Conservation (phyloP, 2,329 filamentous ascomycete species). For the Phyllosticta citrichinensis region DNA sequence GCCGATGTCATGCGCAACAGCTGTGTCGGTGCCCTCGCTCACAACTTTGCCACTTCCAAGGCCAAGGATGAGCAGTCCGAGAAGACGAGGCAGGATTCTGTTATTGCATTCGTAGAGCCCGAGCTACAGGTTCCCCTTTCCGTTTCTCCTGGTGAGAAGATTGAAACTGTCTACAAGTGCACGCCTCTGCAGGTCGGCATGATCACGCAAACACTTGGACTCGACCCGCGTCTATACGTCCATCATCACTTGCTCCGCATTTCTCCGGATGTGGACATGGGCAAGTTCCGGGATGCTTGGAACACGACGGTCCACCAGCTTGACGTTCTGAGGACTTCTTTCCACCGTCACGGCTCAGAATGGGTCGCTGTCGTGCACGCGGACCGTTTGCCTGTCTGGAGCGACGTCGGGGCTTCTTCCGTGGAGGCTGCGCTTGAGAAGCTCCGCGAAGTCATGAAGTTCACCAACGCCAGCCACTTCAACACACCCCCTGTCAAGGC, state of each 20-base stretch:
- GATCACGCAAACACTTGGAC: conserved; percentile 61
- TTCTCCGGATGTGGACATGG: conserved; percentile 20
- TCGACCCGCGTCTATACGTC: conserved; percentile 47
- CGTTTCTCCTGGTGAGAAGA: conserved; percentile 12
- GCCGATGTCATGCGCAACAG: conserved; percentile 27
- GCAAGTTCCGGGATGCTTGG: conserved; percentile 28
- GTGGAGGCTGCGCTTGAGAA: conserved; percentile 45
- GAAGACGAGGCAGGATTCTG: background rate
- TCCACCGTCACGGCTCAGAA: conserved; percentile 27
- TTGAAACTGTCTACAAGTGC: conserved; percentile 34
- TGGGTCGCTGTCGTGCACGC: conserved; percentile 35
- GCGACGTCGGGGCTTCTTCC: conserved; percentile 20
- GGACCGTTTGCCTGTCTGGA: conserved; percentile 37
- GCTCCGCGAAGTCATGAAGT: conserved; percentile 33
- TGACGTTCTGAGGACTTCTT: conserved; percentile 38
- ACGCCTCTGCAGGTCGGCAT: conserved; percentile 33
- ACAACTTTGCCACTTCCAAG: background rate
- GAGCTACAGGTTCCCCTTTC: background rate
- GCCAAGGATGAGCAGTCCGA: background rate
- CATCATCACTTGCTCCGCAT: conserved; percentile 28
- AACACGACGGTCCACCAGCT: conserved; percentile 21
- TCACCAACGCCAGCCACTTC: conserved; percentile 29
- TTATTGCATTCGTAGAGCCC: background rate
- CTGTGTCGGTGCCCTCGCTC: conserved; percentile 17
- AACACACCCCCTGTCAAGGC: conserved; percentile 11